Percentiles rank a stretch among this genome's conserved stretches.
Evolutionary conservation across 768 basidiomycete genomes (phyloP).

Genomic region (Phaeotremella skinneri): DNA sequence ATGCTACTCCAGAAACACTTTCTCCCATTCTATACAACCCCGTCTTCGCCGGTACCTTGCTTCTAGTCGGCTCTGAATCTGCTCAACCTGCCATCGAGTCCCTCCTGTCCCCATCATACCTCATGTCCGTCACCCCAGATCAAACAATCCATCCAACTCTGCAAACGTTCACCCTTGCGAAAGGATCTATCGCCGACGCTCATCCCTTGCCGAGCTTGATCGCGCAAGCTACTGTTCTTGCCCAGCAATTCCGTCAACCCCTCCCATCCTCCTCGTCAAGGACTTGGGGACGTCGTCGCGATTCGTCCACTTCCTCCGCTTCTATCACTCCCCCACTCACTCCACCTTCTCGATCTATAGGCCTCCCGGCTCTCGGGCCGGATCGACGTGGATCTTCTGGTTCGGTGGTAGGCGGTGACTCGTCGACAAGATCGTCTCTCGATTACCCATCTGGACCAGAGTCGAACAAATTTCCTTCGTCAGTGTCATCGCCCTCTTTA

Average conservation of each 20-base stretch:
- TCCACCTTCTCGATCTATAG: background rate
- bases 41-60: slow-evolving; percentile 25
- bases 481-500: too few species aligned
- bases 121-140: slow-evolving; percentile 3
- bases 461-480: background rate
- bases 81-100: slow-evolving; percentile 28
- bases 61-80: slow-evolving; percentile 22
- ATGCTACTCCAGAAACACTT: slow-evolving; percentile 21
- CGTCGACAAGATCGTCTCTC: background rate
- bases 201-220: slow-evolving; percentile 25
- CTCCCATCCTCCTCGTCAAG: background rate
- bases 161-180: slow-evolving; percentile 19
- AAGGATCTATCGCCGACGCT: background rate
- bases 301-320: slow-evolving; percentile 9
- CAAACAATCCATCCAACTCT: slow-evolving; percentile 25
- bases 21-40: slow-evolving; percentile 34
- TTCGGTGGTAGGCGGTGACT: background rate
- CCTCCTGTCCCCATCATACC: slow-evolving; percentile 19
- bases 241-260: slow-evolving; percentile 8
- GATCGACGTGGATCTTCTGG: background rate
- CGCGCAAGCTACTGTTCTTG: slow-evolving; percentile 14
- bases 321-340: slow-evolving; percentile 3
- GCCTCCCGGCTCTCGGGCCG: background rate
- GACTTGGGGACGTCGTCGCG: background rate
- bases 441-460: background rate